These are phyloP conservation scores for Fusarium sp. DNA, from an alignment of 2,329 filamentous ascomycete genomes.

Conservation along the genomic window DNA sequence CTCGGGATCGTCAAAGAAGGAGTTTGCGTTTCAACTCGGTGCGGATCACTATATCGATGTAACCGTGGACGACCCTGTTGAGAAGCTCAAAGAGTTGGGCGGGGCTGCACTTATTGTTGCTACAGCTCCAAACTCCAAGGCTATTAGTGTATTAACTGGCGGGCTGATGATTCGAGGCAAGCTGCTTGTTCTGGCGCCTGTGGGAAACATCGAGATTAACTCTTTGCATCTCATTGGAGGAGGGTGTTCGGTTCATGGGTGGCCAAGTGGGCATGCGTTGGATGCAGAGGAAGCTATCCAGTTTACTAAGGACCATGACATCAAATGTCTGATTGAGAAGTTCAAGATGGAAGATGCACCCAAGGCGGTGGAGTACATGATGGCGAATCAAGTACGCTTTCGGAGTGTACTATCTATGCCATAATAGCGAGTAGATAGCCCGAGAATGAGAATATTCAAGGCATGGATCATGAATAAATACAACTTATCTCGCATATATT, in stretches of 20 bases:
- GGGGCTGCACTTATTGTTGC: neutral
- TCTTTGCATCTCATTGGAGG: neutral
- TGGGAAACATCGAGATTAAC: neutral
- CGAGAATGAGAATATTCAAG: neutral
- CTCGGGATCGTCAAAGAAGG: neutral
- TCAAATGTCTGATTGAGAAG: neutral
- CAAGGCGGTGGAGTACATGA: neutral
- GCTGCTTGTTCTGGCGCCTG: neutral
- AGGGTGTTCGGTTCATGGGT: neutral
- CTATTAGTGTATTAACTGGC: neutral
- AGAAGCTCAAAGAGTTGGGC: neutral
- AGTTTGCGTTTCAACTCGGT: neutral
- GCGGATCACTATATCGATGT: neutral
- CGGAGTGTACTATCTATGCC: neutral
- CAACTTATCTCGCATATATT: no score
- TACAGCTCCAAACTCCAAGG: neutral
- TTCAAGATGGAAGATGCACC: neutral
- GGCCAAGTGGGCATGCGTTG: slow-evolving; percentile 2
- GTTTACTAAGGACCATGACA: neutral
- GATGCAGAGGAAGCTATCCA: neutral
- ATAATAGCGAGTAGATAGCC: neutral
- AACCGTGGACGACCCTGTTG: neutral
- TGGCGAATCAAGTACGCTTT: neutral
- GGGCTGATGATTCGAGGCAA: neutral
- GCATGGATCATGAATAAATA: neutral